Percentiles rank a stretch among this genome's conserved stretches.
These are phyloP conservation scores for Hyphodiscus hymeniophilus DNA, from an alignment of 495 filamentous ascomycete species.

Conservation along the genomic window DNA sequence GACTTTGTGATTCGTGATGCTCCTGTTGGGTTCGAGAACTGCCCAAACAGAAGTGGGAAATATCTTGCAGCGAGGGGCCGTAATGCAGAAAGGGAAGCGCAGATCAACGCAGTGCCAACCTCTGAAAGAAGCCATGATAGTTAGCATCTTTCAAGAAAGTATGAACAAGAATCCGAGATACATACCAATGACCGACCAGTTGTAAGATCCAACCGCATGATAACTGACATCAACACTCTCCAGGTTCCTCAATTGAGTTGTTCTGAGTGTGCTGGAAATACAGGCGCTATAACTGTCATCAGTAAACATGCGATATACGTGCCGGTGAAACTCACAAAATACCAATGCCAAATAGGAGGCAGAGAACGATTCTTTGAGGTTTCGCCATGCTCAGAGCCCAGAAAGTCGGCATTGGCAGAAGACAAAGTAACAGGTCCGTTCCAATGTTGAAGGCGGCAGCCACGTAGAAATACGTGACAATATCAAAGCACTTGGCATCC, in stretches of 20 bases:
- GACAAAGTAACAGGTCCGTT: slow-evolving; percentile 37
- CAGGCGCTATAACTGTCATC: slow-evolving; percentile 17
- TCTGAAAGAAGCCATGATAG: slow-evolving; percentile 4
- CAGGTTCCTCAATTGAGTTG: slow-evolving; percentile 15
- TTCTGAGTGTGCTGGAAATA: slow-evolving; percentile 21
- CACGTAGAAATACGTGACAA: slow-evolving; percentile 35
- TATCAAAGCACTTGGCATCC: slow-evolving; percentile 30
- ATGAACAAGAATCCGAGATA: no score
- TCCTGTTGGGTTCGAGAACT: no score
- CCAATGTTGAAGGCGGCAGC: slow-evolving; percentile 36
- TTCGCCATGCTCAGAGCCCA: slow-evolving; percentile 29
- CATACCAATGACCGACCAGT: slow-evolving; percentile 23
- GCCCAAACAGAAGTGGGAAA: no score
- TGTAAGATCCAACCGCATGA: slow-evolving; percentile 22
- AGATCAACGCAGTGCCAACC: slow-evolving; percentile 26
- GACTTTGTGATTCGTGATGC: no score
- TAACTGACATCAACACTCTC: slow-evolving; percentile 22
- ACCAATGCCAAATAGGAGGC: slow-evolving; percentile 22
- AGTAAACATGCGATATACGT: not conserved
- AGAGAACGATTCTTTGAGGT: slow-evolving; percentile 21
- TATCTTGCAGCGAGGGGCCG: slow-evolving; percentile 18
- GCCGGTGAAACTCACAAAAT: slow-evolving; percentile 18
- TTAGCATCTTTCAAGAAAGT: no score
- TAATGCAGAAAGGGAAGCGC: slow-evolving; percentile 24
- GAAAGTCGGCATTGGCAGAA: slow-evolving; percentile 34